Evolutionary conservation across 345 rosid species (phyloP).

Genomic region (Eucalyptus curtisii): DNA sequence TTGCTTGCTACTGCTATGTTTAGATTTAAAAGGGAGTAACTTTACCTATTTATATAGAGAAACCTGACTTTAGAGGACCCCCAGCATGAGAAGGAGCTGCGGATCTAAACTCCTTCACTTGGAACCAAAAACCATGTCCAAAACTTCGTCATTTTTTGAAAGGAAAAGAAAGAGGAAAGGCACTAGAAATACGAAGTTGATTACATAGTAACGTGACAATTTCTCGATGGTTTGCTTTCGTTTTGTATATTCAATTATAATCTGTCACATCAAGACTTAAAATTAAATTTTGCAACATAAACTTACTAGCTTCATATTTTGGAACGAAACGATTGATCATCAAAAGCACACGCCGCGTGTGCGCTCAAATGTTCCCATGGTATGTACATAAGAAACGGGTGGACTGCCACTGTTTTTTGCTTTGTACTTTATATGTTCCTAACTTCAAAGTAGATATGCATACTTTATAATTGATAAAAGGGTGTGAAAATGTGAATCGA

Average conservation of each 20-base stretch:
- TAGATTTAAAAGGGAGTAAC: background rate
- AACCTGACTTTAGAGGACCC: background rate
- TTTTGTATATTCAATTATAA: background rate
- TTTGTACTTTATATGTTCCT: background rate
- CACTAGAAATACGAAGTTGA: background rate
- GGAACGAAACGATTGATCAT: background rate
- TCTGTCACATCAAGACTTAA: background rate
- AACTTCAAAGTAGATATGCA: background rate
- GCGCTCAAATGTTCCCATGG: fast-evolving
- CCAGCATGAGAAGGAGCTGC: background rate
- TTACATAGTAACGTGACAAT: background rate
- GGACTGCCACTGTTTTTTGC: fast-evolving
- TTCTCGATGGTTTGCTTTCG: background rate
- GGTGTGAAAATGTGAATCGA: background rate
- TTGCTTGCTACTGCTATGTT: background rate
- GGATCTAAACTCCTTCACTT: background rate
- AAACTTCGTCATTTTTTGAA: background rate
- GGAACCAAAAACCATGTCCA: background rate
- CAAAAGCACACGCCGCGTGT: background rate
- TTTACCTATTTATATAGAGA: background rate
- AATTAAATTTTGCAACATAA: background rate
- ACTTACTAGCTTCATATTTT: background rate
- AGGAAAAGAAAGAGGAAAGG: background rate
- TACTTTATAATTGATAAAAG: background rate
- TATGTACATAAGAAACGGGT: fast-evolving